phyloP scores from a whole-genome alignment of 441 rosid species.

The Pelargonium myrrhifolium region DNA sequence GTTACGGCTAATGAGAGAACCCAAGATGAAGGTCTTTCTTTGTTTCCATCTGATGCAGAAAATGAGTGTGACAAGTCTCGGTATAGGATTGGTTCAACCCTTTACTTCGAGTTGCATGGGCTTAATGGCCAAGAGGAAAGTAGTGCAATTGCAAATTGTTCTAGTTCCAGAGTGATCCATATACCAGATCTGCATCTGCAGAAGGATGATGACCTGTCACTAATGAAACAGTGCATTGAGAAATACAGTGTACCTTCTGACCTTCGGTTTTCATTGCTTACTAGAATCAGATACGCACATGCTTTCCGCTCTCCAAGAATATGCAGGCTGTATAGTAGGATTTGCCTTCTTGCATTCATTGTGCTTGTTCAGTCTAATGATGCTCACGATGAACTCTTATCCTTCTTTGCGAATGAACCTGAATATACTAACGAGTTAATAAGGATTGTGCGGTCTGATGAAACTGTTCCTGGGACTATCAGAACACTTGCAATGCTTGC shows the following conservation, averaged over 20 bases:
- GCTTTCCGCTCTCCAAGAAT: constrained; percentile 83
- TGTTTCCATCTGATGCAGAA: constrained; percentile 74
- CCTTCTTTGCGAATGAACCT: constrained; percentile 97
- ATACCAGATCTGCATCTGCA: constrained; percentile 74
- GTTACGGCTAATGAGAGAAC: constrained; percentile 83
- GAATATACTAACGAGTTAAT: constrained; percentile 94
- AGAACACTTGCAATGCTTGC: constrained; percentile 95
- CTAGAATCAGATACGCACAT: constrained; percentile 90
- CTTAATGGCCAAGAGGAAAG: constrained; percentile 39
- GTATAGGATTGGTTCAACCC: constrained; percentile 75
- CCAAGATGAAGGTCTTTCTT: constrained; percentile 75
- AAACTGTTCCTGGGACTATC: constrained; percentile 71
- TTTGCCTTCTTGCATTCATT: constrained; percentile 89
- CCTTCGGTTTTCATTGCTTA: constrained; percentile 75
- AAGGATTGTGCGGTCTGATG: constrained; percentile 89
- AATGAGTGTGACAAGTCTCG: constrained; percentile 55
- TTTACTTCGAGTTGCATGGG: constrained; percentile 87
- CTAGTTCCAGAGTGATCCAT: constrained; percentile 55
- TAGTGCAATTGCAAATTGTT: constrained; percentile 26
- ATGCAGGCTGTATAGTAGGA: constrained; percentile 87
- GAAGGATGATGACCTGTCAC: constrained; percentile 76
- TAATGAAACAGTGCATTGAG: constrained; percentile 86
- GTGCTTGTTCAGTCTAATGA: constrained; percentile 96
- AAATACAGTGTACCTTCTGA: constrained; percentile 65
- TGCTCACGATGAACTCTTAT: constrained; percentile 79